Base-by-base conservation (phyloP, 1,284 basidiomycete species). In the Pseudozyma pruni region DNA sequence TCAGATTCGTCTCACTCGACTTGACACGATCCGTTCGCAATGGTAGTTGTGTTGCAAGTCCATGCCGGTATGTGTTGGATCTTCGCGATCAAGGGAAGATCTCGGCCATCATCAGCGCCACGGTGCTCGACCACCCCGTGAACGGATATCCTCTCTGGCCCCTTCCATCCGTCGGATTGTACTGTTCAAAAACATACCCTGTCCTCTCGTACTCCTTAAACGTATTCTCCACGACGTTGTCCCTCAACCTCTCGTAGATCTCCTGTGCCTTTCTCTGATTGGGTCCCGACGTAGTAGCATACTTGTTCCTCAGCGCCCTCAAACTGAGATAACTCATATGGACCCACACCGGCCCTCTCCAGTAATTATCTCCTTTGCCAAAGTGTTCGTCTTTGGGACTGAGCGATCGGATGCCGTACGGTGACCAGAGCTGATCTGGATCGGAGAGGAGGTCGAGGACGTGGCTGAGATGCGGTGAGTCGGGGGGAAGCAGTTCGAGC, bases 111-210 rank as follows among this genome's bases (percentile, higher is more conserved):
- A 81, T 81, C 22, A 79, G 60, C 8, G 74, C 77, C 2, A 80
- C 75, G 4, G 77, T 63, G 44, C 72, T 72, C 2, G 81, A 76
- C 77, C 79, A 82, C 5, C 79, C 75, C 2, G 78, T 75, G 52
- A 78, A 76, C 33, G 56, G 83, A 84, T 59, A 72, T 89, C 91
- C 91, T 84, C 93, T 85, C 78, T 87, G 87, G 1, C 94, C 94
- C 77, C 91, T 87, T 13, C 94, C 94, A 10, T 88, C 91, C 9
- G 85, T 83, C 0, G 92, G 85, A 80, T 97, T 90, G 82, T 96
- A 97, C 83, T 97, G 94, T 83, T 97, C 94, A 93, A 94, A 97
- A 10, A 93, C 91, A 81, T 92, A 94, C 8, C 93, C 93, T 1
- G 93, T 96, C 25, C 90, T 87, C 75, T 91, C 85, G 81, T 93